Evolutionary conservation across 1,284 basidiomycete genomes (phyloP), one percentile per base, ranked within the genome.

Genomic region (Amylostereum areolatum): DNA sequence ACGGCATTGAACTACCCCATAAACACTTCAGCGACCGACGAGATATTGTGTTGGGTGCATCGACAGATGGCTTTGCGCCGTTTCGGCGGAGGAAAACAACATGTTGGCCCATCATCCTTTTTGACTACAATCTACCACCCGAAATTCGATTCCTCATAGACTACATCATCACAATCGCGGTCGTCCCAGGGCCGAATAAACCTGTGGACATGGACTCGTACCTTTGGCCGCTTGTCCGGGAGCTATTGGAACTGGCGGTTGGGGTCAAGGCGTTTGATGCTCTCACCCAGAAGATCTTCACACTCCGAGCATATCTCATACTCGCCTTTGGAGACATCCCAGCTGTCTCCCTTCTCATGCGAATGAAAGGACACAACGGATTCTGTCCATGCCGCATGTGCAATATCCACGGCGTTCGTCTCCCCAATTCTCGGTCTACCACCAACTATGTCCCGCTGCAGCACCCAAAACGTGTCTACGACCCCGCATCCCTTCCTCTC

Each of bases 281-380:
- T 1, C 33, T 62, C 1, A 36, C 50, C 0, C 40, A 55, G 3
- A 28, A 42, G 1, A 24, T 65, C 5, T 74, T 74, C 47, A 35
- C 50, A 1, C 60, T 78, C 0, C 65, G 53, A 33, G 73, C 70
- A 0, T 72, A 66, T 47, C 63, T 73, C 3, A 65, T 75, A 6
- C 47, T 72, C 6, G 62, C 62, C 6, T 70, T 68, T 45, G 71
- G 75, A 2, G 74, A 78, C 50, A 74, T 76, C 29, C 74, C 70
- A 5, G 76, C 74, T 0, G 57, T 75, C 0, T 63, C 69, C 0
- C 70, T 71, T 62, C 34, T 75, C 3, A 68, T 75, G 66, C 51
- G 59, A 1, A 72, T 76, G 65, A 76, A 75, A 52, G 74, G 75
- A 0, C 72, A 74, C 45, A 77, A 77, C 50, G 69, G 66, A 0